Evolutionary conservation across 805 yeast genomes (phyloP), one percentile per base, ranked within the genome.

Genomic region (Ogataea angusta): DNA sequence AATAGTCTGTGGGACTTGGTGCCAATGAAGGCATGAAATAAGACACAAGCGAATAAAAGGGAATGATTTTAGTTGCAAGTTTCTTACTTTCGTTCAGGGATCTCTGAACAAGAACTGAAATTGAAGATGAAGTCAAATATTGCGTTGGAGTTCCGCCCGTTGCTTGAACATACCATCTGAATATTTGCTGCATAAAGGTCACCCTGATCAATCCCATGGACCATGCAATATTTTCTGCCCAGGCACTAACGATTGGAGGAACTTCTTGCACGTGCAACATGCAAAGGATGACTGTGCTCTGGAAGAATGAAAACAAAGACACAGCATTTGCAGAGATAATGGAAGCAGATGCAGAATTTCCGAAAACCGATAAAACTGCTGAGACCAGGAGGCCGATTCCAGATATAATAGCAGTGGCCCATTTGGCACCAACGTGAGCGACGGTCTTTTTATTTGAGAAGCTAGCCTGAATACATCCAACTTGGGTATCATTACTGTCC

Each of bases 191-290:
- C 95, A 90, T 85, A 59, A 89, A 90, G 2, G 57, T 54, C 29
- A 85, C 75, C 59, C 82, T 70, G 52, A 90, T 86, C 45, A 90
- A 70, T 2, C 97, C 97, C 85, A 90, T 85, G 2, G 96, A 86
- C 97, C 97, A 90, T 21, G 88, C 89, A 56, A 90, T 70, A 57
- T 90, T 89, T 62, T 86, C 95, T 6, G 89, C 70, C 97, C 97
- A 90, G 8, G 95, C 80, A 10, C 85, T 74, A 7, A 95, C 96
- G 55, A 90, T 87, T 13, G 96, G 96, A 7, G 97, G 97, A 5
- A 86, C 82, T 43, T 83, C 70, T 54, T 82, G 87, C 34, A 88
- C 96, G 47, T 84, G 83, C 60, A 82, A 76, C 96, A 90, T 86
- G 21, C 83, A 71, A 31, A 89, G 80, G 37, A 89, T 78, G 24